These are phyloP conservation scores for Aspergillus novofumigatus DNA, from an alignment of 2,329 filamentous ascomycete species.

Conservation along the genomic window DNA sequence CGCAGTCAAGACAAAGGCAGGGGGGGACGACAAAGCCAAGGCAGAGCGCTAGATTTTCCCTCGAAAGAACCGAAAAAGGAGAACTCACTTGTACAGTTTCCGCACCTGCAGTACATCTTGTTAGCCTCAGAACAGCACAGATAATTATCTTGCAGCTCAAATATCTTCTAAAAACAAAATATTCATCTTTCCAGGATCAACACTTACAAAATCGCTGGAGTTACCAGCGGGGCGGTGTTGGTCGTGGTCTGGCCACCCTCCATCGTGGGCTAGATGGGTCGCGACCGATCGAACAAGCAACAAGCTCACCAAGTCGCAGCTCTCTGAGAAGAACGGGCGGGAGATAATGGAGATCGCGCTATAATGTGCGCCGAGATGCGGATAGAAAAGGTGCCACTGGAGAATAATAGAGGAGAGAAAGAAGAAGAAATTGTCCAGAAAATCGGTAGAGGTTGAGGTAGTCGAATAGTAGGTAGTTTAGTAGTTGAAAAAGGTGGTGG, in stretches of 20 bases:
- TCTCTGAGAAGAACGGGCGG: conserved; percentile 10
- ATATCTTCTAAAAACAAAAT: conserved; percentile 8
- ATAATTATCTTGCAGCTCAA: conserved; percentile 23
- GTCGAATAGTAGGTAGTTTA: conserved; percentile 8
- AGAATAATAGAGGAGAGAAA: not conserved
- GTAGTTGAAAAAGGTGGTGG: not conserved
- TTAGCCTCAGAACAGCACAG: conserved; percentile 16
- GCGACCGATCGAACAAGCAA: conserved; percentile 36
- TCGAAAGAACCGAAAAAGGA: conserved; percentile 11
- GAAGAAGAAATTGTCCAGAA: conserved; percentile 2
- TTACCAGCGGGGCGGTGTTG: conserved; percentile 59
- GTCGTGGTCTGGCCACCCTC: conserved; percentile 42
- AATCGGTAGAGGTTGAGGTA: conserved; percentile 1
- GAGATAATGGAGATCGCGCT: conserved; percentile 6
- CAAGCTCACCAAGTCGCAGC: conserved; percentile 22
- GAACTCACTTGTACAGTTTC: conserved; percentile 90
- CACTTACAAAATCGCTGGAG: conserved; percentile 91
- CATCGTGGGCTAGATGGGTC: conserved; percentile 42
- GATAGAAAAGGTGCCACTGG: not conserved
- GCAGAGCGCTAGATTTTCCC: conserved; percentile 5
- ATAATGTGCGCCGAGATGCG: not conserved
- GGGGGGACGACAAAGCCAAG: conserved; percentile 2
- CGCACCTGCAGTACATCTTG: conserved; percentile 63
- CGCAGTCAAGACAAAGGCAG: conserved; percentile 10
- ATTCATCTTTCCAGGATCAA: conserved; percentile 10